Evolutionary conservation across 345 rosid species (phyloP), one percentile per base, ranked within the genome.

Genomic region (Cardamine chenopodiifolia): DNA sequence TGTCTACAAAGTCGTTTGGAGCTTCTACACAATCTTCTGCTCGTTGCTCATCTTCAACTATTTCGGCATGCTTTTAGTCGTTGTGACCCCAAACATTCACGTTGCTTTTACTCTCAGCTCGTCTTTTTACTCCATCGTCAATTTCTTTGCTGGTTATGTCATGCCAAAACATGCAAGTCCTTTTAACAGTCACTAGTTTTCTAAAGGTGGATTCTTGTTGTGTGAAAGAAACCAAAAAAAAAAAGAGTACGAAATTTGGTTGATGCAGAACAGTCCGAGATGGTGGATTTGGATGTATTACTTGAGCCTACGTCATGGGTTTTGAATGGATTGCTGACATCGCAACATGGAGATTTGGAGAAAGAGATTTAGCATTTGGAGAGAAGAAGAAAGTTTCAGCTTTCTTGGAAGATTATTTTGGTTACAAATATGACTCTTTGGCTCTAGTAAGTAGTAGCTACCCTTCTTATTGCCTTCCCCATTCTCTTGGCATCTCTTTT

Each of bases 131-230:
- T 57, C 88, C 4, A 40, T 82, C 20, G 59, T 81, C 59, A 85
- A 83, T 70, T 80, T 85, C 28, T 85, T 85, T 67, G 69, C 86
- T 4, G 88, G 86, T n/a, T 85, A 71, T 78, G 76, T 85, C 23
- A 85, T 85, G 9, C 83, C 83, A 26, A 78, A 75, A 81, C 83
- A 76, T 48, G 86, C 77, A 79, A 81, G 77, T 31, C 60, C 26
- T 50, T 48, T 54, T 66, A 2, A 8, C 39, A 8, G 12, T 55
- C 37, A 55, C 37, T 13, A 13, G 8, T 6, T 11, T 0, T 47
- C 10, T 23, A 3, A 57, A 17, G 15, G n/a, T 31, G 4, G 4
- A 57, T 57, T 26, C 40, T 57, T 17, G 40, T 4, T 31, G 40
- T 53, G 32, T 25, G 32, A 22, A 52, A 23, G 14, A 52, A 52